Evolutionary conservation across 1,284 basidiomycete species (phyloP).

Genomic region (Pholiota adiposa): DNA sequence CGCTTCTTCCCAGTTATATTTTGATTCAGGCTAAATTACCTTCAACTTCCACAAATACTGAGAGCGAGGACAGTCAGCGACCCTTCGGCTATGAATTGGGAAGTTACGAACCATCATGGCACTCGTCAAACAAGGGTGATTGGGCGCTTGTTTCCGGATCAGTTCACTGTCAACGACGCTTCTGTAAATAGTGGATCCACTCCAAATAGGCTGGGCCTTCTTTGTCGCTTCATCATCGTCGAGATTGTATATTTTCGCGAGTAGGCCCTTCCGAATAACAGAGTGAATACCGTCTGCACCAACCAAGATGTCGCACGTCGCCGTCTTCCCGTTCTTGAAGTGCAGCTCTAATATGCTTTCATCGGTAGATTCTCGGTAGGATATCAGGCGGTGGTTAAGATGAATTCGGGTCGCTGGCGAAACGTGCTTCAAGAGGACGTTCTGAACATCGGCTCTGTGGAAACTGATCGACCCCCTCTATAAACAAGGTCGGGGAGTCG

Average conservation of each 20-base stretch:
- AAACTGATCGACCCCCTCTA: neutral
- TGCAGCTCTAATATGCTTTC: slow-evolving; percentile 6
- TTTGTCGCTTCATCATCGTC: slow-evolving; percentile 6
- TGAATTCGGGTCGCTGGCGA: slow-evolving; percentile 13
- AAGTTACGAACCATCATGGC: neutral
- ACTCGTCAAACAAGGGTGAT: slow-evolving; percentile 10
- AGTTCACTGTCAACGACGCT: slow-evolving; percentile 10
- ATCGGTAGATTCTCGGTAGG: slow-evolving; percentile 3
- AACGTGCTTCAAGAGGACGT: slow-evolving; percentile 6
- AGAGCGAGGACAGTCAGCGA: neutral
- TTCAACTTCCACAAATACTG: neutral
- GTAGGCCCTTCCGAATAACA: slow-evolving; percentile 12
- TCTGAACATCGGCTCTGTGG: neutral
- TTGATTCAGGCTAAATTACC: too few relatives aligned
- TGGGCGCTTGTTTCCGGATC: neutral
- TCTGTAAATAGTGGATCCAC: slow-evolving; percentile 13
- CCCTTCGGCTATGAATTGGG: neutral
- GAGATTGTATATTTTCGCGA: slow-evolving; percentile 1
- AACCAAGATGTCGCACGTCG: neutral
- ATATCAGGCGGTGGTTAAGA: slow-evolving; percentile 10
- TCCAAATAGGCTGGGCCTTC: slow-evolving; percentile 13
- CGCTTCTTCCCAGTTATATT: too few relatives aligned
- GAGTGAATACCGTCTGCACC: slow-evolving; percentile 5
- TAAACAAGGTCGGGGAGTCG: slow-evolving; percentile 4
- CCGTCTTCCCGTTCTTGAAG: slow-evolving; percentile 17